Evolutionary conservation across 805 yeast species (phyloP), one percentile per base, ranked within the genome.

Genomic region (Lipomyces yamanashiensis): DNA sequence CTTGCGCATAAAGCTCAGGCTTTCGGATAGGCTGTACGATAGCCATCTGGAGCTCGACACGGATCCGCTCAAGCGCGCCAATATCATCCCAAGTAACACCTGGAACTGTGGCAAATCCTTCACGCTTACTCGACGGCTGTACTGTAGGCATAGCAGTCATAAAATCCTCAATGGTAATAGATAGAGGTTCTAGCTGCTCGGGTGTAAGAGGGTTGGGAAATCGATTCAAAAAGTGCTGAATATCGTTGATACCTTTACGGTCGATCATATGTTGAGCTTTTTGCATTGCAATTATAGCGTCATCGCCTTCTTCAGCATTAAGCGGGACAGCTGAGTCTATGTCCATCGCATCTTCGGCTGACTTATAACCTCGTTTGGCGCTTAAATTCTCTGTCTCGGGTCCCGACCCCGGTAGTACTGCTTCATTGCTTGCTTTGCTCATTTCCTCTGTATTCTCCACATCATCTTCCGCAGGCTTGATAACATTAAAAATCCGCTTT

Each of bases 51-150:
- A 95, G 80, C 75, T 95, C 98, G 74, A 90, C 87, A 70, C 99
- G 82, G 41, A 91, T 87, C 17, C 84, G 82, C 7, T 84, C 77
- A 64, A 95, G 80, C 0, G 98, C 99, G 67, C 99, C 99, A 41
- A 95, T 96, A 73, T 88, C 89, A 6, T 87, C 84, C 99, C 99
- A 95, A 7, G 96, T 86, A 2, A 95, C 97, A 74, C 95, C 98
- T 0, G 99, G 99, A 12, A 95, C 96, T 0, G 98, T 95, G 0
- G 99, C 98, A 77, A 95, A 95, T 0, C 99, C 99, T 80, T 95
- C 99, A 75, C 99, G 87, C 73, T 92, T 93, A 0, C 98, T 96
- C 0, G 98, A 90, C 10, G 99, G 99, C 77, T 95, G 99, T 51
- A 95, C 88, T 0, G 92, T 86, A 1, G 98, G 98, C 45, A 95